Conservation (phyloP, 257 asterid species). For the Plantago elongata region DNA sequence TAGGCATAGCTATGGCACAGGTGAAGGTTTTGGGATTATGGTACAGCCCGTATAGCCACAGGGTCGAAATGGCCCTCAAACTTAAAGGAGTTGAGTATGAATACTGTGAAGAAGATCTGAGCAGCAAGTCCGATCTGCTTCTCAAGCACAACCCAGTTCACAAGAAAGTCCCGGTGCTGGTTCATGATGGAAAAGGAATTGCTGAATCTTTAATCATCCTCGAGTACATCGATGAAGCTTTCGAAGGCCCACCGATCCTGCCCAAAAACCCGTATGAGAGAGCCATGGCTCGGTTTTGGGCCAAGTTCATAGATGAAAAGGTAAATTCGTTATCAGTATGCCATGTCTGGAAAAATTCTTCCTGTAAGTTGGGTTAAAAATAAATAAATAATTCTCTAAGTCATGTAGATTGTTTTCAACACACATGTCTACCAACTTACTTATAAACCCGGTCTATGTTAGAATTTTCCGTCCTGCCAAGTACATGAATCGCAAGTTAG, state of each 20-base stretch:
- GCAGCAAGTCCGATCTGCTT: slow-evolving; percentile 20
- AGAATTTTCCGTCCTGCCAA: too few species aligned
- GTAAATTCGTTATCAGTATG: background rate
- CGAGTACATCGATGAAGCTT: slow-evolving; percentile 39
- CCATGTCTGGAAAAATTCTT: too few species aligned
- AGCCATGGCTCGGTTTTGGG: slow-evolving; percentile 36
- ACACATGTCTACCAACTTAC: too few species aligned
- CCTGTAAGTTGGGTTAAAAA: too few species aligned
- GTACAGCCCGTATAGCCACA: slow-evolving; percentile 27
- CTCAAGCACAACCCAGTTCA: slow-evolving; percentile 25
- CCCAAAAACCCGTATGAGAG: slow-evolving; percentile 28
- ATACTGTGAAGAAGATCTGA: slow-evolving; percentile 18
- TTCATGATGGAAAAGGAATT: slow-evolving; percentile 29
- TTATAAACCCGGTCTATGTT: too few species aligned
- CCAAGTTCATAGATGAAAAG: slow-evolving; percentile 32
- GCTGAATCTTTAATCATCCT: slow-evolving; percentile 26
- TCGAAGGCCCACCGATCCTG: slow-evolving; percentile 21
- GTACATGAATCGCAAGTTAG: too few species aligned
- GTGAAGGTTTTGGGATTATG: background rate
- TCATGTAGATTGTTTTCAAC: too few species aligned
- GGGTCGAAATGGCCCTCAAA: slow-evolving; percentile 34
- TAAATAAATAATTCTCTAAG: too few species aligned
- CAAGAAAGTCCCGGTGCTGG: slow-evolving; percentile 25
- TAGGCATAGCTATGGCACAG: too few species aligned
- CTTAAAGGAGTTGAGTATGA: slow-evolving; percentile 32